These are phyloP conservation scores for Jaltomata sinuosa DNA, from an alignment of 257 asterid genomes.

Conservation along the genomic window DNA sequence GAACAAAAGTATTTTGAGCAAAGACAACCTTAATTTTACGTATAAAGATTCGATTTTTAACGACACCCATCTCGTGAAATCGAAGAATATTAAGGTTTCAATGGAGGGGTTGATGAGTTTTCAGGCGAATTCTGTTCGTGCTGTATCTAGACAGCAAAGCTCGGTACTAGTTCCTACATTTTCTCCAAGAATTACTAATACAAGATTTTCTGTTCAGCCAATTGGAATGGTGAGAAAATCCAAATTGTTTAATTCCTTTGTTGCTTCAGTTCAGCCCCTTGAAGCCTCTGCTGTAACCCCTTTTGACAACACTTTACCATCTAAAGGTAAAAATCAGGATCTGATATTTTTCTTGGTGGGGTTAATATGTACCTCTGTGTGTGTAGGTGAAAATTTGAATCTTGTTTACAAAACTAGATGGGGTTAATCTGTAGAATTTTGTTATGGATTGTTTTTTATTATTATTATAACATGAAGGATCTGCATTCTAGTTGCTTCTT, in stretches of 20 bases:
- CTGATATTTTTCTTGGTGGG: neutral
- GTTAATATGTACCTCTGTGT: neutral
- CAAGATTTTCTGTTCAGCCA: constrained; percentile 16
- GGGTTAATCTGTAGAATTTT: neutral
- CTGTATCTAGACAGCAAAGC: constrained; percentile 19
- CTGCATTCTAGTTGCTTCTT: neutral
- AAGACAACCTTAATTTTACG: neutral
- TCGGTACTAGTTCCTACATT: constrained; percentile 18
- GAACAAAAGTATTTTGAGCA: neutral
- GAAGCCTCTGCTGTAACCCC: constrained; percentile 28
- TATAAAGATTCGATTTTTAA: neutral
- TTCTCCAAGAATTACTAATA: constrained; percentile 17
- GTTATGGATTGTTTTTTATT: too few relatives aligned
- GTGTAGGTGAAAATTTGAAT: neutral
- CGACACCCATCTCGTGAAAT: neutral
- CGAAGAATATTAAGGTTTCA: neutral
- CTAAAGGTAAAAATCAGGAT: constrained; percentile 38
- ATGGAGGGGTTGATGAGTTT: constrained; percentile 71
- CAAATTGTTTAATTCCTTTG: constrained; percentile 27
- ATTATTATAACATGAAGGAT: neutral
- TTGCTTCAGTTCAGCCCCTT: constrained; percentile 58
- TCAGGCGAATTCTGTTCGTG: constrained; percentile 25
- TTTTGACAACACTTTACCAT: constrained; percentile 61
- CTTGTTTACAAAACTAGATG: neutral
- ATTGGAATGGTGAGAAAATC: constrained; percentile 26